phyloP scores from a whole-genome alignment of 1,284 basidiomycete species.

The Boletellus deceptivus region DNA sequence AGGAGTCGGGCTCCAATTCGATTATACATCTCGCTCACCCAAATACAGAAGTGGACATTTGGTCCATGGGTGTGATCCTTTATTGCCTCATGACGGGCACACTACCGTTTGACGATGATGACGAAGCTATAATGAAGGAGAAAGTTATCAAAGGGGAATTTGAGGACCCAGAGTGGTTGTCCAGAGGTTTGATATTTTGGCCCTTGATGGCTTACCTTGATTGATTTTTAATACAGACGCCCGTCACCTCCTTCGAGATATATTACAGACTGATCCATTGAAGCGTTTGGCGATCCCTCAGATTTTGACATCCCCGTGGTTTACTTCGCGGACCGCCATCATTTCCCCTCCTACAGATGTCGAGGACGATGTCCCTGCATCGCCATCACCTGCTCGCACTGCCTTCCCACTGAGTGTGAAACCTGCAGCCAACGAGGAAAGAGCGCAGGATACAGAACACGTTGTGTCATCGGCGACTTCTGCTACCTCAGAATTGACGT shows the following conservation, averaged over 20 bases:
- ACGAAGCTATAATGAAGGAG: slow-evolving; percentile 85
- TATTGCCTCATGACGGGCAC: slow-evolving; percentile 93
- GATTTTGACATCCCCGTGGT: slow-evolving; percentile 92
- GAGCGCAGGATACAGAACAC: slow-evolving; percentile 43
- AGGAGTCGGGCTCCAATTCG: slow-evolving; percentile 24
- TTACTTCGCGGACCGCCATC: slow-evolving; percentile 50
- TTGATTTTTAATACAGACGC: slow-evolving; percentile 55
- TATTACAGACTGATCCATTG: slow-evolving; percentile 79
- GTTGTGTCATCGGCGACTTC: slow-evolving; percentile 39
- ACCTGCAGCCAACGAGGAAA: slow-evolving; percentile 24
- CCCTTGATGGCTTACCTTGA: slow-evolving; percentile 3
- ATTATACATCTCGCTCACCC: slow-evolving; percentile 1
- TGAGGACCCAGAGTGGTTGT: slow-evolving; percentile 90
- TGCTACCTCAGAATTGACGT: slow-evolving; percentile 51
- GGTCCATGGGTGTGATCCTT: slow-evolving; percentile 95
- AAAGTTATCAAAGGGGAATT: slow-evolving; percentile 88
- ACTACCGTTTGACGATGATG: slow-evolving; percentile 96
- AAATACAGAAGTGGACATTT: slow-evolving; percentile 86
- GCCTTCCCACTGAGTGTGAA: slow-evolving; percentile 19
- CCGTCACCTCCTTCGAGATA: slow-evolving; percentile 72
- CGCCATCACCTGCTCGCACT: slow-evolving; percentile 28
- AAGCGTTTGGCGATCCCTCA: slow-evolving; percentile 80
- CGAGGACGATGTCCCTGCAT: slow-evolving; percentile 23
- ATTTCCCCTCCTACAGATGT: slow-evolving; percentile 37
- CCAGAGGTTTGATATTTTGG: slow-evolving; percentile 55